These are phyloP conservation scores for Inga oerstediana DNA, from an alignment of 306 rosid genomes.

Conservation along the genomic window DNA sequence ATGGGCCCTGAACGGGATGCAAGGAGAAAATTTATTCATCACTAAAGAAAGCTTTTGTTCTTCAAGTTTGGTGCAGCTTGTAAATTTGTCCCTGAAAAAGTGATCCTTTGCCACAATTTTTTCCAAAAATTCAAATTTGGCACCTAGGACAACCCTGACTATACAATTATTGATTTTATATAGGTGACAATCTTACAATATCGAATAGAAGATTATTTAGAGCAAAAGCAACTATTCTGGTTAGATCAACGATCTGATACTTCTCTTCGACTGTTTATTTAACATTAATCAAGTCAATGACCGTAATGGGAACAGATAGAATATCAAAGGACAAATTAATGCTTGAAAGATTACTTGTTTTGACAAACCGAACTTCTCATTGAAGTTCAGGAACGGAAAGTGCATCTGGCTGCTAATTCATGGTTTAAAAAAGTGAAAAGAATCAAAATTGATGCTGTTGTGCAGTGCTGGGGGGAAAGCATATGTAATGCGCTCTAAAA, in stretches of 20 bases:
- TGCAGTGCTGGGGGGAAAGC: neutral
- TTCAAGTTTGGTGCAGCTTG: neutral
- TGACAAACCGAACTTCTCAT: neutral
- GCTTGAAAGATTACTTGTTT: neutral
- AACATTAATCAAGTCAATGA: neutral
- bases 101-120: neutral
- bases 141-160: neutral
- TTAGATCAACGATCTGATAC: neutral
- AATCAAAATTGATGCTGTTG: neutral
- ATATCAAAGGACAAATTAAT: neutral
- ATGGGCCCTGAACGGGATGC: too few relatives aligned
- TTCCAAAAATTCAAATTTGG: neutral
- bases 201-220: neutral
- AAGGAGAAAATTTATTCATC: neutral
- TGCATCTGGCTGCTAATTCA: neutral
- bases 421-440: neutral
- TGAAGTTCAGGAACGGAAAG: neutral
- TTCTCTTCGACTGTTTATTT: neutral
- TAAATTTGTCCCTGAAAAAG: too few relatives aligned
- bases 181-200: neutral
- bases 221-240: neutral
- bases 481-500: neutral
- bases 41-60: neutral
- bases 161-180: neutral
- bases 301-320: neutral